Evolutionary conservation across 2,329 filamentous ascomycete species (phyloP), one percentile per base, ranked within the genome.

Genomic region (Arachnomyces sp.): DNA sequence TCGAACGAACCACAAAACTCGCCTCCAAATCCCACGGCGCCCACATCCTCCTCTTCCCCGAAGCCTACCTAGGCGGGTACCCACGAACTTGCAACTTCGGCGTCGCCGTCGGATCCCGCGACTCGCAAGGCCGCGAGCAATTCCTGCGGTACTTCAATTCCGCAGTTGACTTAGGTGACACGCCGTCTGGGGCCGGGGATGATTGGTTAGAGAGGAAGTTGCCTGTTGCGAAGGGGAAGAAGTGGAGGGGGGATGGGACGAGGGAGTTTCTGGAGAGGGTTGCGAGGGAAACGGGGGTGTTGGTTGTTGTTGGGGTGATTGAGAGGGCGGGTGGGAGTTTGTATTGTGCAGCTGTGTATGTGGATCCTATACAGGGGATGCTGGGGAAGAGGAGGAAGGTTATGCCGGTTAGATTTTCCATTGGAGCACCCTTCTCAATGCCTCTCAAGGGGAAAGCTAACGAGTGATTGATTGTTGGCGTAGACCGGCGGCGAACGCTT

Each of bases 1-100:
- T 94, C 37, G 72, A 79, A 53, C 50, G 60, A 8, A 77, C 83
- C 11, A 80, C 83, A 28, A 65, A 65, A 16, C 65, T 71, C 28
- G 88, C 88, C n/a, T 75, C 80, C 30, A 5, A 5, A 25, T 71
- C 59, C 9, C 60, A 67, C 31, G 68, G 67, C 35, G 68, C 77
- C 12, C 68, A 92, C 58, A 72, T 95, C 36, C 72, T 95, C 18
- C 77, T 95, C 38, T 89, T 95, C 45, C 90, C 90, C 0, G 89
- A 96, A 67, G 89, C 89, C 15, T 94, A 87, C 57, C 73, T 95
- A 2, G 90, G 90, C 34, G 90, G 89, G 1, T 95, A 95, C 58
- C 90, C 90, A 13, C 82, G 89, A 8, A 87, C 82, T 13, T 81
- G 81, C 46, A 69, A 70, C 37, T 94, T 94, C 54, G 88, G 88